Conservation (phyloP, 129 eudicot genomes). For the Lactuca saligna region DNA sequence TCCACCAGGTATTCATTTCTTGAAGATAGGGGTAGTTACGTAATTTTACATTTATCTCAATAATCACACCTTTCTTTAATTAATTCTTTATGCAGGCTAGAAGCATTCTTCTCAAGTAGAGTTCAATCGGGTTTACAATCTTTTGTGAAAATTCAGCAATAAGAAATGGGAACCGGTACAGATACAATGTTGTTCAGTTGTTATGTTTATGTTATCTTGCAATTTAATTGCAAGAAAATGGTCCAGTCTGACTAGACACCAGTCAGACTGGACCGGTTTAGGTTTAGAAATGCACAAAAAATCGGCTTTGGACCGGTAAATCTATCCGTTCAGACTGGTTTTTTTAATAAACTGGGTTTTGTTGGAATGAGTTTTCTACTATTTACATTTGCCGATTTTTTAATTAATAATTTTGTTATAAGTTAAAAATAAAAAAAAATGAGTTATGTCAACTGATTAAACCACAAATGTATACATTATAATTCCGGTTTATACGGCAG, state of each 20-base stretch:
- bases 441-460: background rate
- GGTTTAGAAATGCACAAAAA: too few relatives aligned
- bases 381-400: background rate
- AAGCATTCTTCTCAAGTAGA: constrained; percentile 62
- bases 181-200: background rate
- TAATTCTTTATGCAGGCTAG: constrained; percentile 56
- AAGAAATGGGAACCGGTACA: constrained; percentile 5
- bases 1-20: constrained; percentile 64
- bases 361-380: constrained; percentile 4
- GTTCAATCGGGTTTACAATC: constrained; percentile 71
- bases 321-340: background rate
- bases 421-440: background rate
- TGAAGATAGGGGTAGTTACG: background rate
- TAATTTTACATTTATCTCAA: background rate
- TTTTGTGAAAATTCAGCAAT: constrained; percentile 57
- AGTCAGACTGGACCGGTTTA: background rate
- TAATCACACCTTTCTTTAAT: too few relatives aligned
- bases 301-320: too few relatives aligned
- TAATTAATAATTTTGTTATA: background rate
- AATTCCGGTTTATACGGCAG: too few relatives aligned
- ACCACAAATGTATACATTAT: too few relatives aligned
- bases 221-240: constrained; percentile 4
- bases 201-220: constrained; percentile 7
- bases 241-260: background rate
- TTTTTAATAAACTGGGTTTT: background rate